Base-by-base conservation (phyloP, 257 asterid species). In the Solanum etuberosum region DNA sequence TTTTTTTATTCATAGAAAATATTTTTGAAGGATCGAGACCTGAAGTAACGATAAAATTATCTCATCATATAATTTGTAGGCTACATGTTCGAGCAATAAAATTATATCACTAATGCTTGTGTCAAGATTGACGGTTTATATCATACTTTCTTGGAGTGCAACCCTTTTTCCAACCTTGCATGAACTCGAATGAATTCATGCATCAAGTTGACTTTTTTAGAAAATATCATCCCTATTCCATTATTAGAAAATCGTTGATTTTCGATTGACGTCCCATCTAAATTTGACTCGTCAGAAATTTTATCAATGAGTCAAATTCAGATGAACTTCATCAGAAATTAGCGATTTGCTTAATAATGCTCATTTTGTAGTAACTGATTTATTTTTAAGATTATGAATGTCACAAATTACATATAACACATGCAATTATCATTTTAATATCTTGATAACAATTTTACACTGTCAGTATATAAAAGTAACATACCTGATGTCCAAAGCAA, bases 401-500 rank as follows among this genome's bases (percentile, higher is more conserved):
- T 1, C 80, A 9, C 16, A 3, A 20, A 23, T 9, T 12, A 35
- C 29, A 34, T 7, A 18, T 18, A 25, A 2, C 10, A 37, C 12
- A 38, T 6, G 4, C 6, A 76, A 4, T 76, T 38, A 38, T 38
- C 15, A 9, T 57, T 18, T 14, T 21, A 12, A 27, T 0, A 16
- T 1, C 0, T 14, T 29, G 27, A 37, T 34, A 37, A 23, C 1
- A 1, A 0, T 83, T 6, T 83, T 34, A 72, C 14, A 23, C 21
- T 23, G 14, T 40, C n/a, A 40, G 2, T n/a, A 1, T 77, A 78
- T 15, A 78, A 20, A 43, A 27, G 16, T 46, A 0, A 40, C 88
- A 71, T 86, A 93, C 97, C 92, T 95, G 98, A 77, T 92, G 95
- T 32, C 97, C 98, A 74, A 94, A 94, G 90, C 98, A 94, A 87